These are phyloP conservation scores for Phylloporus sp. DNA, from an alignment of 768 basidiomycete species.

Conservation along the genomic window DNA sequence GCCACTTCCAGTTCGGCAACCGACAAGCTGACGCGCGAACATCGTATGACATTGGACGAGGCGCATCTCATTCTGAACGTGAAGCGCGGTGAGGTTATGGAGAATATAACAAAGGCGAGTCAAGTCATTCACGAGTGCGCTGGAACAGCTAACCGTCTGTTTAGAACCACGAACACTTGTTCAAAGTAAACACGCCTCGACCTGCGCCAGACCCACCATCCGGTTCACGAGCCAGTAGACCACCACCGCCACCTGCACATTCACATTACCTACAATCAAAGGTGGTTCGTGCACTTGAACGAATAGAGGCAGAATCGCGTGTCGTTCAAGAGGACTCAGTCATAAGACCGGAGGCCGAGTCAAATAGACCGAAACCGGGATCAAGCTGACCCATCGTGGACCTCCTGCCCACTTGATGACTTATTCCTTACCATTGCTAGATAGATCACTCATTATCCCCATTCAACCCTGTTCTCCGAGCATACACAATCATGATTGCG, in stretches of 20 bases:
- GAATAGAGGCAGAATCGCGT: slow-evolving; percentile 83
- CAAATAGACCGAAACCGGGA: slow-evolving; percentile 16
- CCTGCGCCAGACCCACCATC: slow-evolving; percentile 45
- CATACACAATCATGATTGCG: slow-evolving; percentile 11
- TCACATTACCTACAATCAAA: slow-evolving; percentile 97
- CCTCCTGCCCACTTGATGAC: slow-evolving; percentile 6
- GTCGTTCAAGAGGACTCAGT: slow-evolving; percentile 23
- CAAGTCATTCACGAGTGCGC: neutral
- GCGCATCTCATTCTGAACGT: slow-evolving; percentile 88
- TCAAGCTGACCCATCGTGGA: slow-evolving; percentile 17
- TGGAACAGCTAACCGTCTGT: neutral
- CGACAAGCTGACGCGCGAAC: slow-evolving; percentile 77
- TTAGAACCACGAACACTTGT: slow-evolving; percentile 90
- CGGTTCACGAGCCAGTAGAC: slow-evolving; percentile 36
- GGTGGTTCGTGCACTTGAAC: slow-evolving; percentile 89
- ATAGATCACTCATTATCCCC: slow-evolving; percentile 23
- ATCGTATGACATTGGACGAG: slow-evolving; percentile 94
- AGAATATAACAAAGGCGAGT: slow-evolving; percentile 68
- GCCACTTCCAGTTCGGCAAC: slow-evolving; percentile 72
- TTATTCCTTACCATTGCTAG: slow-evolving; percentile 18
- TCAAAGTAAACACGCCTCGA: slow-evolving; percentile 82
- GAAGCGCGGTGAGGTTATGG: slow-evolving; percentile 66
- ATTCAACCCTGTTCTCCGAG: slow-evolving; percentile 22
- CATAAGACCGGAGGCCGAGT: slow-evolving; percentile 18
- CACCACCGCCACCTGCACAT: slow-evolving; percentile 42